Evolutionary conservation across 83 land plant species (phyloP).

Genomic region (Isoetes engelmannii): DNA sequence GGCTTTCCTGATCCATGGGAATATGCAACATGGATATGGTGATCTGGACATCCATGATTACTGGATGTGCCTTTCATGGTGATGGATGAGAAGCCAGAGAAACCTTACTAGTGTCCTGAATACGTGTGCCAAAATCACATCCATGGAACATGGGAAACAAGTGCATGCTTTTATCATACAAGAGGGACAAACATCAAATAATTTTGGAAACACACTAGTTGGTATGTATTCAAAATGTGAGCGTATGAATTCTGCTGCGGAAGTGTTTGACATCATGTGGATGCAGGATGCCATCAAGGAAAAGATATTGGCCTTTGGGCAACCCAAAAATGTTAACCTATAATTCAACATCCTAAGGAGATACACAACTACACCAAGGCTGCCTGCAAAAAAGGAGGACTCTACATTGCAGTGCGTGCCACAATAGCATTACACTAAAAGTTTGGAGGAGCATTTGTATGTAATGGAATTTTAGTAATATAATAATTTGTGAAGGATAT

Average conservation of each 20-base stretch:
- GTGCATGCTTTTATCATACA: slow-evolving; percentile 5
- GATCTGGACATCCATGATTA: background rate
- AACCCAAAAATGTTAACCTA: too few species aligned
- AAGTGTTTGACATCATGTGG: slow-evolving; percentile 1
- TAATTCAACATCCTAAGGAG: too few species aligned
- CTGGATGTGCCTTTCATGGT: background rate
- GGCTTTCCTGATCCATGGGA: too few species aligned
- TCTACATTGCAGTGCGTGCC: too few species aligned
- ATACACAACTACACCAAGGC: too few species aligned
- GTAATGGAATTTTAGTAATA: too few species aligned
- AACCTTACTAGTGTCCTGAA: background rate
- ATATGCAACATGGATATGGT: background rate
- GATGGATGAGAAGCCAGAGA: background rate
- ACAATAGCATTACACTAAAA: too few species aligned
- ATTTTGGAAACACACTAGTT: slow-evolving; percentile 6
- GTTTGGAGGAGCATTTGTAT: too few species aligned
- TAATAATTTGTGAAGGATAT: too few species aligned
- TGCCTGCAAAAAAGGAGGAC: too few species aligned
- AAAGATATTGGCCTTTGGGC: too few species aligned
- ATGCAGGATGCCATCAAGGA: background rate
- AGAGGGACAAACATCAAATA: background rate
- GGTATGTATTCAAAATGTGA: slow-evolving; percentile 9
- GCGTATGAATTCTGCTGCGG: background rate
- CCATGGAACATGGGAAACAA: background rate
- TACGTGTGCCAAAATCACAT: background rate